A percentile compares a stretch with the other conserved stretches of the same genome.
phyloP scores from a whole-genome alignment of 257 asterid species.

The Paraleonurus japonicus region DNA sequence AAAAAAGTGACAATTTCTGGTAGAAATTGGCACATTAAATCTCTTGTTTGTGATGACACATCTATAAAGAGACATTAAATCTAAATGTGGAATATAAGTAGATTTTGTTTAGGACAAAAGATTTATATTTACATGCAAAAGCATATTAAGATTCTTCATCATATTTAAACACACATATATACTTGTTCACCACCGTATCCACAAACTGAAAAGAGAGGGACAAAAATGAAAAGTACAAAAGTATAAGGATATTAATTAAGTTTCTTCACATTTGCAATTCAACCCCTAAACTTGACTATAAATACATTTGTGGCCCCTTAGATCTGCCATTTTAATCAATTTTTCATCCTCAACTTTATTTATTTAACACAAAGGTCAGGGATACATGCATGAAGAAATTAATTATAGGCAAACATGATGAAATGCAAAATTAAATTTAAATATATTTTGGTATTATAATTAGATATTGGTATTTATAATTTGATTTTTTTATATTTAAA shows the following conservation, averaged over 20 bases:
- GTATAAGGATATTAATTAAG: too few relatives aligned
- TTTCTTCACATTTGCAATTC: background rate
- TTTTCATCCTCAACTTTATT: too few relatives aligned
- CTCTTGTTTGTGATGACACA: conserved; percentile 23
- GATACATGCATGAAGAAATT: too few relatives aligned
- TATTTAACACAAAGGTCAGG: background rate
- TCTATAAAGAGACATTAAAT: conserved; percentile 30
- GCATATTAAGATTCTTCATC: conserved; percentile 15
- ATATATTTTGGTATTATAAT: too few relatives aligned
- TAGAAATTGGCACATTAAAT: conserved; percentile 18
- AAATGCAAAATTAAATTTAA: too few relatives aligned
- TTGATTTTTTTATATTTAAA: too few relatives aligned
- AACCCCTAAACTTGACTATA: background rate
- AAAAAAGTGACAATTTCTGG: conserved; percentile 20
- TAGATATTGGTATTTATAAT: too few relatives aligned
- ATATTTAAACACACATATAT: background rate
- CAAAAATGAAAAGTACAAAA: background rate
- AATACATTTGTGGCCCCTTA: background rate
- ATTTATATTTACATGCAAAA: conserved; percentile 18
- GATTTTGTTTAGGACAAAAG: conserved; percentile 22
- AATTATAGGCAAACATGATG: too few relatives aligned
- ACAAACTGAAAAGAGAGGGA: background rate
- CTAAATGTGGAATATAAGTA: conserved; percentile 24
- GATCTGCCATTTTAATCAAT: too few relatives aligned
- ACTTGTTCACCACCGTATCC: background rate